These are phyloP conservation scores for Salvia hispanica DNA, from an alignment of 257 asterid genomes.

Conservation along the genomic window DNA sequence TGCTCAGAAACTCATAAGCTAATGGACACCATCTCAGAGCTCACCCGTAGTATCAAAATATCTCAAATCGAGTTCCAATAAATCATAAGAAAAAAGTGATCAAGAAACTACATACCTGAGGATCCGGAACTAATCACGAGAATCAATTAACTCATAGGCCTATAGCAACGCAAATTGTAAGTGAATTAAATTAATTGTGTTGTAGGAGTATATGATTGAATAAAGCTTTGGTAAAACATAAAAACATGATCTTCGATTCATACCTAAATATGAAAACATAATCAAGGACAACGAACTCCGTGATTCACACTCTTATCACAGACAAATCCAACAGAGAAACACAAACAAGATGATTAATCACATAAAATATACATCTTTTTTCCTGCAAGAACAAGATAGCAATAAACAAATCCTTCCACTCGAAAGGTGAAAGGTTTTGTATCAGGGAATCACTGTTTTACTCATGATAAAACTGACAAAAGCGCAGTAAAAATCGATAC, in stretches of 20 bases:
- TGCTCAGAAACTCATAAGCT: not conserved
- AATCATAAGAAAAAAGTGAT: slow-evolving; percentile 2
- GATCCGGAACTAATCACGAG: not conserved
- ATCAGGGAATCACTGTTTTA: not conserved
- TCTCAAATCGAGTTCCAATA: not conserved
- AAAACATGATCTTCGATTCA: not conserved
- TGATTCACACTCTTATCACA: not conserved
- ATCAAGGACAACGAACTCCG: not conserved
- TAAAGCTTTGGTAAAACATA: not conserved
- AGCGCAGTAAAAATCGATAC: not conserved
- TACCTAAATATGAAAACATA: slow-evolving; percentile 1
- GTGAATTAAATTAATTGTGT: not conserved
- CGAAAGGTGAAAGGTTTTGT: not conserved
- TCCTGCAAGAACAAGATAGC: not conserved
- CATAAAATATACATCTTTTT: slow-evolving; percentile 30
- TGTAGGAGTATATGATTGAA: not conserved
- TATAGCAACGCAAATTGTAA: slow-evolving; percentile 13
- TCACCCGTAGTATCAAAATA: not conserved
- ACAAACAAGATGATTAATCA: slow-evolving; percentile 3
- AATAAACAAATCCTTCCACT: not conserved
- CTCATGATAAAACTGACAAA: not conserved
- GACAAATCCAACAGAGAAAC: too few relatives aligned
- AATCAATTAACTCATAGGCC: slow-evolving; percentile 5
- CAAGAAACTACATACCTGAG: slow-evolving; percentile 6
- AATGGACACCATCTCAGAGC: not conserved